phyloP scores from a whole-genome alignment of 768 basidiomycete species.

The Mycena filopes region DNA sequence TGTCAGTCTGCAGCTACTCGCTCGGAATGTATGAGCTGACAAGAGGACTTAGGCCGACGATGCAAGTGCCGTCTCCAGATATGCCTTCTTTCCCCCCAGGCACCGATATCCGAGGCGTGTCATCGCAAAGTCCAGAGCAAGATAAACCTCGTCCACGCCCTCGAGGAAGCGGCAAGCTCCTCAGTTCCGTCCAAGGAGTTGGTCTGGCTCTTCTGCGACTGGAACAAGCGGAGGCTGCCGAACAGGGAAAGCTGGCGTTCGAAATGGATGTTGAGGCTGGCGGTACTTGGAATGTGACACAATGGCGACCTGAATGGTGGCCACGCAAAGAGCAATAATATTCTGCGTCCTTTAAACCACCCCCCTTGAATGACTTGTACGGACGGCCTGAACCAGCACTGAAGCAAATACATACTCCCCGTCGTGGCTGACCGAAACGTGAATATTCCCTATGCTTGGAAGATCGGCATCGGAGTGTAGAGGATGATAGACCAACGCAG shows the following conservation, averaged over 20 bases:
- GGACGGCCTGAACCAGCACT: conserved; percentile 65
- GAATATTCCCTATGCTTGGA: conserved; percentile 51
- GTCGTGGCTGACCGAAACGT: conserved; percentile 85
- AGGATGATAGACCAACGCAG: conserved; percentile 57
- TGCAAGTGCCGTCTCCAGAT: conserved; percentile 28
- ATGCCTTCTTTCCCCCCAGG: conserved; percentile 44
- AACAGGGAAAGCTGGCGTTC: conserved; percentile 54
- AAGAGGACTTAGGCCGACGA: conserved; percentile 26
- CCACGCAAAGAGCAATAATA: conserved; percentile 41
- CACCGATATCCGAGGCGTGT: conserved; percentile 50
- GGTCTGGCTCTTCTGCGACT: conserved; percentile 85
- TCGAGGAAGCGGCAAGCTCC: conserved; percentile 79
- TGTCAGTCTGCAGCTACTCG: conserved; percentile 39
- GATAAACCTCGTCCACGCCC: conserved; percentile 60
- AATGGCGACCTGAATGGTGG: conserved; percentile 80
- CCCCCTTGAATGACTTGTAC: conserved; percentile 7
- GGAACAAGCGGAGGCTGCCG: conserved; percentile 72
- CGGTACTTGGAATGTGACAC: conserved; percentile 57
- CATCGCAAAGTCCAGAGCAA: conserved; percentile 33
- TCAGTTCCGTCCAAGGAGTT: conserved; percentile 66
- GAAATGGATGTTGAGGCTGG: conserved; percentile 52
- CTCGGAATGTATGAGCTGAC: conserved; percentile 4
- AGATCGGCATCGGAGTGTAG: conserved; percentile 31
- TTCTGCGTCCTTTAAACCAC: conserved; percentile 7
- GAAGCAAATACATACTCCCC: conserved; percentile 79